phyloP scores from a whole-genome alignment of 768 basidiomycete genomes.

The Leccinum subgranulosum region DNA sequence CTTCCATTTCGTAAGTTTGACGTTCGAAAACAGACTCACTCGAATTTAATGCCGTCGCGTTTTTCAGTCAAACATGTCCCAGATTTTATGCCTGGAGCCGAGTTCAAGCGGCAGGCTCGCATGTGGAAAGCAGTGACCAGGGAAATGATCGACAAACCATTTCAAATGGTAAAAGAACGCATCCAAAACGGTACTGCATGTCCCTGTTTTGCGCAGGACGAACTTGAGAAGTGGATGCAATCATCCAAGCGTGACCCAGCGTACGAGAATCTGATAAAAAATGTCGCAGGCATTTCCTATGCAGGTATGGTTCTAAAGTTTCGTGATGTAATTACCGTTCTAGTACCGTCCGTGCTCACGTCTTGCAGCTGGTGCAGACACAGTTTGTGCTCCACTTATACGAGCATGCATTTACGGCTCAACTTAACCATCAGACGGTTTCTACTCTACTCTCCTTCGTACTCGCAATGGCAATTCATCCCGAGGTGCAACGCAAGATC shows the following conservation, averaged over 20 bases:
- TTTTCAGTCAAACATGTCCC: constrained; percentile 45
- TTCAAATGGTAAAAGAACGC: constrained; percentile 45
- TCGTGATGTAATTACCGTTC: neutral
- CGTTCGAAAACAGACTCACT: neutral
- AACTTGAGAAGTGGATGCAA: constrained; percentile 33
- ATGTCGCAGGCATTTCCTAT: constrained; percentile 49
- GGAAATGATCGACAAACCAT: constrained; percentile 31
- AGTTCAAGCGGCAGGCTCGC: constrained; percentile 46
- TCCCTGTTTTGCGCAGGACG: constrained; percentile 45
- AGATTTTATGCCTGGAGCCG: constrained; percentile 45
- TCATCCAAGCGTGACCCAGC: constrained; percentile 23
- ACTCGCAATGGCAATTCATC: constrained; percentile 53
- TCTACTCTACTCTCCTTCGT: constrained; percentile 48
- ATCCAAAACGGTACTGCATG: constrained; percentile 36
- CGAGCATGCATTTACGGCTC: constrained; percentile 22
- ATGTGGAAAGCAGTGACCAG: constrained; percentile 35
- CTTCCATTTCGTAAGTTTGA: constrained; percentile 28
- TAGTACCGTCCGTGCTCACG: constrained; percentile 2
- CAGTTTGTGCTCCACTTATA: constrained; percentile 19
- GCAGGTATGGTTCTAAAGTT: constrained; percentile 34
- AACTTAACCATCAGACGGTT: constrained; percentile 39
- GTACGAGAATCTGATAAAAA: constrained; percentile 46
- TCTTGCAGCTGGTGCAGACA: constrained; percentile 24
- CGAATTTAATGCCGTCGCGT: neutral
- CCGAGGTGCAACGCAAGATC: constrained; percentile 44